Conservation (phyloP, 1,139 yeast species). For the Pneumocystis canis region DNA sequence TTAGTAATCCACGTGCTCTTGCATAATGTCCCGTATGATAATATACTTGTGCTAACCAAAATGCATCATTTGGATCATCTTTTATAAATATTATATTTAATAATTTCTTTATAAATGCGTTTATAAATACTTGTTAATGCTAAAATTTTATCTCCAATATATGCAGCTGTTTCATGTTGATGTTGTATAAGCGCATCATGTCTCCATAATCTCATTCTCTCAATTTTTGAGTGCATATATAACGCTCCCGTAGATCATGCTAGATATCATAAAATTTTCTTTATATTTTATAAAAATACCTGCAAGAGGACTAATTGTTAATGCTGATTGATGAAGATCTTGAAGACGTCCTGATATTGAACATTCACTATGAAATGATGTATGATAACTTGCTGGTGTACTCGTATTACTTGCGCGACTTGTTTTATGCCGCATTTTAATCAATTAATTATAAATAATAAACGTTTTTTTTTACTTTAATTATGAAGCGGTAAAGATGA, state of each 20-base stretch:
- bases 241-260: background rate
- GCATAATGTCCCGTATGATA: slow-evolving; percentile 60
- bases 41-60: slow-evolving; percentile 89
- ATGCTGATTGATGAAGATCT: slow-evolving; percentile 5
- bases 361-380: background rate
- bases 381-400: background rate
- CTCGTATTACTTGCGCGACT: background rate
- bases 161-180: slow-evolving; percentile 79
- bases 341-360: background rate
- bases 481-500: background rate
- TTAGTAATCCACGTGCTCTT: slow-evolving; percentile 55
- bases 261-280: background rate
- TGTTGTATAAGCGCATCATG: slow-evolving; percentile 91
- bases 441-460: background rate
- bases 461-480: background rate
- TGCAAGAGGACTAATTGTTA: slow-evolving; percentile 10
- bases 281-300: background rate
- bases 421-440: background rate
- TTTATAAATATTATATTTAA: background rate
- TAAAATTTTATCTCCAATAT: slow-evolving; percentile 78
- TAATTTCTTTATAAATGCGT: too few relatives aligned
- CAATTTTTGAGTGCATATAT: slow-evolving; percentile 40
- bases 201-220: slow-evolving; percentile 76
- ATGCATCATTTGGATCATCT: slow-evolving; percentile 82
- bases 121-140: slow-evolving; percentile 36